A percentile compares a stretch with the other conserved stretches of the same genome.
phyloP scores from a whole-genome alignment of 768 basidiomycete species.

The Hygrocybe punicea region DNA sequence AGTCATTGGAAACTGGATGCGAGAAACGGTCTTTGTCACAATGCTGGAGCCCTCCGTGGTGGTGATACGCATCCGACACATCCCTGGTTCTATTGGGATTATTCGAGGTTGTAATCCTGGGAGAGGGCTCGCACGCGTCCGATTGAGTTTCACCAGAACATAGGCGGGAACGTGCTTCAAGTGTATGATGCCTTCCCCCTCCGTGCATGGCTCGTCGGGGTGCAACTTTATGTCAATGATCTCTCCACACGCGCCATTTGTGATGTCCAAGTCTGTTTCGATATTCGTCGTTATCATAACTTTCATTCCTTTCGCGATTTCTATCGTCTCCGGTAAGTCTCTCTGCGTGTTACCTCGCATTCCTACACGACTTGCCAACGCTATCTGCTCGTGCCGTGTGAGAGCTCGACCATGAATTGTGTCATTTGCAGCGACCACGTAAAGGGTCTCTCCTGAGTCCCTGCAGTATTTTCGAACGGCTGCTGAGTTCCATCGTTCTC shows the following conservation, averaged over 20 bases:
- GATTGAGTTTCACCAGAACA: neutral
- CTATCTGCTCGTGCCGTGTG: neutral
- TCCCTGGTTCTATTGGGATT: neutral
- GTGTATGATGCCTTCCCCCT: neutral
- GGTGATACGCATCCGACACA: too few species aligned
- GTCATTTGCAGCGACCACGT: constrained; percentile 32
- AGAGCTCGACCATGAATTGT: constrained; percentile 9
- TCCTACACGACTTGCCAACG: neutral
- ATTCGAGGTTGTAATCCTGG: neutral
- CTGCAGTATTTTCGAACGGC: constrained; percentile 21
- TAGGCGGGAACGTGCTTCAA: neutral
- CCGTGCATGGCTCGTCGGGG: neutral
- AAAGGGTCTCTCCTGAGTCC: constrained; percentile 17
- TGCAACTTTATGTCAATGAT: too few species aligned
- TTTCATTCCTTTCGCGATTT: too few species aligned
- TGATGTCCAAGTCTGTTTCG: too few species aligned
- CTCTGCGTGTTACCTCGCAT: too few species aligned
- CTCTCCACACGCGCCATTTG: too few species aligned
- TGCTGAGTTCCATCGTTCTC: constrained; percentile 37
- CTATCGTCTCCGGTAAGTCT: too few species aligned
- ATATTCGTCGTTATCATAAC: too few species aligned
- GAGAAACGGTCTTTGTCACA: too few species aligned
- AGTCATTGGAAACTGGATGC: too few species aligned
- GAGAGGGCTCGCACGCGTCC: neutral
- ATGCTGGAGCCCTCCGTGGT: too few species aligned